A percentile compares a stretch with the other conserved stretches of the same genome.
phyloP scores from a whole-genome alignment of 2,329 filamentous ascomycete species.

The Aureobasidium zeae region DNA sequence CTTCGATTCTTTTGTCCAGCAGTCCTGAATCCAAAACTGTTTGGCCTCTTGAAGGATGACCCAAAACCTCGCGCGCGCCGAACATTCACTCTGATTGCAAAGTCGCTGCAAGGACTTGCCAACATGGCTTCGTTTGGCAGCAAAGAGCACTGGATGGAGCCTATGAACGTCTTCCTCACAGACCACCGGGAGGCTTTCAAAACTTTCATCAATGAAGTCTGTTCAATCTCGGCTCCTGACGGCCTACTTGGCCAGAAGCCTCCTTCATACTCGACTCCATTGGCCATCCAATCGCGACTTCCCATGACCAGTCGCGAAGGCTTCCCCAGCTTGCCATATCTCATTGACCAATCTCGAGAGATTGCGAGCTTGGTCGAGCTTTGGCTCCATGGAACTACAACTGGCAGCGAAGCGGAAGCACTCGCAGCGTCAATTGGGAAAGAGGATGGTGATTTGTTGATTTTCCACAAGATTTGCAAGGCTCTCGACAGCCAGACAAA shows the following conservation, averaged over 20 bases:
- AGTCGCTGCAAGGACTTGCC: conserved; percentile 80
- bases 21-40: conserved; percentile 91
- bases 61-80: conserved; percentile 74
- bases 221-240: conserved; percentile 48
- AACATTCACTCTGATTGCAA: conserved; percentile 84
- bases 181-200: conserved; percentile 72
- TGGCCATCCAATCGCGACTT: conserved; percentile 77
- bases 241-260: conserved; percentile 39
- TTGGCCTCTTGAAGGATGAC: conserved; percentile 78
- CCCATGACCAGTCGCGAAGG: conserved; percentile 77
- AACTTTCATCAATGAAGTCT: conserved; percentile 77
- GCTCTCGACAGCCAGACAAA: conserved; percentile 40
- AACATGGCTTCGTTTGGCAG: conserved; percentile 87
- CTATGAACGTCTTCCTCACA: conserved; percentile 83
- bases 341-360: conserved; percentile 80
- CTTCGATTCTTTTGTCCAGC: conserved; percentile 91
- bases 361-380: conserved; percentile 75
- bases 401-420: conserved; percentile 9
- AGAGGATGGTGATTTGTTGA: conserved; percentile 38
- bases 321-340: conserved; percentile 83
- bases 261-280: conserved; percentile 83
- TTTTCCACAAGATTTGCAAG: conserved; percentile 42
- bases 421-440: conserved; percentile 15
- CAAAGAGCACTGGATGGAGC: conserved; percentile 98
- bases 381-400: conserved; percentile 53